Percentiles rank a stretch among this genome's conserved stretches.
phyloP scores from a whole-genome alignment of 441 rosid genomes.

The Viola pubescens region DNA sequence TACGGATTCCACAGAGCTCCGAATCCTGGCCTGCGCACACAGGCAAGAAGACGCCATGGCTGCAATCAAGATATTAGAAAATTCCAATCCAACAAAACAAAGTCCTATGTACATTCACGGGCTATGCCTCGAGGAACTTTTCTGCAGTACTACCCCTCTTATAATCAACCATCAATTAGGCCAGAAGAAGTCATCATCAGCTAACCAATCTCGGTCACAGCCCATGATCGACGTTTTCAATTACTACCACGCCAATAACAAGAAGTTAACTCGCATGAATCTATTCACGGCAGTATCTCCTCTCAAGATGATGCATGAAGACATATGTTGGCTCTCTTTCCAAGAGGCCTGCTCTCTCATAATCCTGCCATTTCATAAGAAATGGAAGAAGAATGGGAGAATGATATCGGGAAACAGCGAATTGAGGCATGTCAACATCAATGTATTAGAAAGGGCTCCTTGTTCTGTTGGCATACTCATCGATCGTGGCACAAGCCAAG shows the following conservation, averaged over 20 bases:
- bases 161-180: not conserved
- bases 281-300: not conserved
- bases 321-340: not conserved
- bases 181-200: constrained; percentile 9
- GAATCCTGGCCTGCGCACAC: constrained; percentile 8
- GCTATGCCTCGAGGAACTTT: constrained; percentile 18
- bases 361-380: not conserved
- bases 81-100: constrained; percentile 16
- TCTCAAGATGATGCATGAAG: not conserved
- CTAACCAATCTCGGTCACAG: not conserved
- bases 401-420: not conserved
- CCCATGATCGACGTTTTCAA: constrained; percentile 4
- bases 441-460: not conserved
- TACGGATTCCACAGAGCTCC: constrained; percentile 15
- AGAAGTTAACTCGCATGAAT: not conserved
- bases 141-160: not conserved
- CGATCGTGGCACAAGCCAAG: not conserved
- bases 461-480: not conserved
- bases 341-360: not conserved
- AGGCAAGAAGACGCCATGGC: constrained; percentile 13
- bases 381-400: not conserved
- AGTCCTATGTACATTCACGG: constrained; percentile 20
- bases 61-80: constrained; percentile 18
- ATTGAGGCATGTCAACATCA: not conserved
- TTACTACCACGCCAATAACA: not conserved